Evolutionary conservation across 805 yeast genomes (phyloP), one percentile per base, ranked within the genome.

Genomic region (Sungouiozyma intestinalis): DNA sequence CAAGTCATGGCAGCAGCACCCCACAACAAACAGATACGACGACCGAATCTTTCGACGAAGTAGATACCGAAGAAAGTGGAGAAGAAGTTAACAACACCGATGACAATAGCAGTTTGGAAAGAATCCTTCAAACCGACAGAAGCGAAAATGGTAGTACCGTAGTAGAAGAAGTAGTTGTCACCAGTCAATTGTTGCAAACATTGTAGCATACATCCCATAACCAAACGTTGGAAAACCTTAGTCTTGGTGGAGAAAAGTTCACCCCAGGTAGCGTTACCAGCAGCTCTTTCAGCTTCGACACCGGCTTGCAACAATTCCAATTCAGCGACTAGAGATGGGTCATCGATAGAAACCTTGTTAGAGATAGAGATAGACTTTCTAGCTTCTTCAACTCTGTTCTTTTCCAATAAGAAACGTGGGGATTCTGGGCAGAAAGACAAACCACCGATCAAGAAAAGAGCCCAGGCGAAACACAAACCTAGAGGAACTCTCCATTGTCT

Each of bases 401-500:
- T 63, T 63, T 74, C 78, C 47, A 76, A 68, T 62, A 79, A 78
- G 64, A 58, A 79, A 62, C 85, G 68, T 54, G 85, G 82, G 19
- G 84, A 77, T 66, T 79, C 86, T 37, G 85, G 85, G 73, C 77
- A 76, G 52, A 71, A 68, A 8, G 50, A 45, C 63, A 62, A 58
- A 48, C 57, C 64, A 21, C 42, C 48, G 39, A 60, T 44, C 64
- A 62, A 52, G 36, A 56, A 40, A 13, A 63, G 33, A 33, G 66
- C 67, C 71, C 71, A 71, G 27, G 64, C 62, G 49, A 72, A 71
- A 52, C 71, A 68, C 47, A 76, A 61, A 44, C 79, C 79, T 55
- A 79, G 66, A 42, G 81, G 82, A 50, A 79, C 69, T 73, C 85
- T 76, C 85, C 85, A 80, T 64, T 76, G 81, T 9, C 60, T 85